A percentile compares a stretch with the other conserved stretches of the same genome.
These are phyloP conservation scores for Colletotrichum liaoningense DNA, from an alignment of 2,329 filamentous ascomycete species.

Conservation along the genomic window DNA sequence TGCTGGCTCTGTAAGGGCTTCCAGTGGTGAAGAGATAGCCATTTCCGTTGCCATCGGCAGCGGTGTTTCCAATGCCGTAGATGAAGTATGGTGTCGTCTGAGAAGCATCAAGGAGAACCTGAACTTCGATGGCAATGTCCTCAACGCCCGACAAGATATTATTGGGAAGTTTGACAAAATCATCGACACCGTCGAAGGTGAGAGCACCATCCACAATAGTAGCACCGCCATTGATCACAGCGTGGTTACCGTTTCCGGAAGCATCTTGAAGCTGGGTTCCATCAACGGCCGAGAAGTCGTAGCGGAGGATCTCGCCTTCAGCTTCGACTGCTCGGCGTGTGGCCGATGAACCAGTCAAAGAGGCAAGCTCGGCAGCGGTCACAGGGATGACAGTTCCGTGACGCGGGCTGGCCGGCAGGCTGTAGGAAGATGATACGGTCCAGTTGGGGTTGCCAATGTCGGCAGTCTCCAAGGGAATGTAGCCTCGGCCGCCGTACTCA, in stretches of 20 bases:
- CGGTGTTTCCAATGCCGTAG: constrained; percentile 41
- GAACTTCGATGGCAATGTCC: constrained; percentile 37
- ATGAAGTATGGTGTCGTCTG: constrained; percentile 40
- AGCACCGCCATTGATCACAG: constrained; percentile 38
- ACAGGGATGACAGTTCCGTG: constrained; percentile 66
- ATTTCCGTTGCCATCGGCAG: constrained; percentile 30
- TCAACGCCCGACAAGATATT: constrained; percentile 37
- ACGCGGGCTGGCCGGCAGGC: constrained; percentile 59
- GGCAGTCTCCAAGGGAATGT: constrained; percentile 63
- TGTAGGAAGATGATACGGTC: constrained; percentile 58
- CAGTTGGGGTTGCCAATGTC: constrained; percentile 61
- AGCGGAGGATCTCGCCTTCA: constrained; percentile 38
- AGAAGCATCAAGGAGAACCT: constrained; percentile 36
- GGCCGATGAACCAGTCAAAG: constrained; percentile 40
- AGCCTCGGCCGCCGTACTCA: constrained; percentile 62
- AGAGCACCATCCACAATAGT: constrained; percentile 32
- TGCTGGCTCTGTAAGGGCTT: constrained; percentile 38
- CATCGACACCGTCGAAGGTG: constrained; percentile 40
- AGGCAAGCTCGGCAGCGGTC: constrained; percentile 56
- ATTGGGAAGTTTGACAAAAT: constrained; percentile 39
- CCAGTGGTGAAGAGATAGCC: constrained; percentile 42
- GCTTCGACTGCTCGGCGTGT: constrained; percentile 25
- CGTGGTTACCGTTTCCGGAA: constrained; percentile 39
- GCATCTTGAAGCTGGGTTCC: constrained; percentile 34
- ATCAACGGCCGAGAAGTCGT: constrained; percentile 36